These are phyloP conservation scores for Akanthomyces dipterigenus DNA, from an alignment of 2,329 filamentous ascomycete genomes.

Conservation along the genomic window DNA sequence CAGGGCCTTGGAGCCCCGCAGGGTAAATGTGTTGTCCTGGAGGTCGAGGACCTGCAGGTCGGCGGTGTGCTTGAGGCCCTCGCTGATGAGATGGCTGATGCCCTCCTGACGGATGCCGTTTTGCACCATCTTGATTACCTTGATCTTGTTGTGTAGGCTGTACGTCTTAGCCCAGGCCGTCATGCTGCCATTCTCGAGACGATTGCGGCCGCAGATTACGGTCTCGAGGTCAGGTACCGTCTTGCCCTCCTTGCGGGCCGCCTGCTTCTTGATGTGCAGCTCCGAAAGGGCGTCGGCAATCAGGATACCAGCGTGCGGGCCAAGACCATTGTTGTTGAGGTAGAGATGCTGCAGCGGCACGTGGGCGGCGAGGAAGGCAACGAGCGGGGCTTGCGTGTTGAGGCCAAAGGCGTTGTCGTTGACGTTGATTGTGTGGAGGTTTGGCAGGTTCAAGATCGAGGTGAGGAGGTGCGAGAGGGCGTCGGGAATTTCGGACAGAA, in stretches of 20 bases:
- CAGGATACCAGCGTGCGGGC: constrained; percentile 80
- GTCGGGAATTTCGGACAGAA: constrained; percentile 88
- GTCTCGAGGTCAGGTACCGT: constrained; percentile 82
- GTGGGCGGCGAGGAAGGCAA: constrained; percentile 84
- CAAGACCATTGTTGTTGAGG: constrained; percentile 97
- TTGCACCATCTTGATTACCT: constrained; percentile 92
- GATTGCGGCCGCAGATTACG: constrained; percentile 93
- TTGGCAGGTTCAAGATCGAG: constrained; percentile 76
- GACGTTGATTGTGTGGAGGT: constrained; percentile 86
- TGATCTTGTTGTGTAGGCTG: constrained; percentile 73
- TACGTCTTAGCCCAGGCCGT: constrained; percentile 86
- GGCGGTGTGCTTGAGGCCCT: constrained; percentile 67
- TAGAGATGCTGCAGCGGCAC: constrained; percentile 88
- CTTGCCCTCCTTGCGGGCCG: constrained; percentile 63
- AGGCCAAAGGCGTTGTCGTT: constrained; percentile 98
- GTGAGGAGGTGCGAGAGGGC: constrained; percentile 81
- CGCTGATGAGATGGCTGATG: constrained; percentile 70
- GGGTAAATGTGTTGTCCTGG: constrained; percentile 96
- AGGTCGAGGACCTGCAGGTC: constrained; percentile 74
- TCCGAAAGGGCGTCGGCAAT: constrained; percentile 81
- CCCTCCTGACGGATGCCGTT: constrained; percentile 96
- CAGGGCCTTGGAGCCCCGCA: constrained; percentile 70
- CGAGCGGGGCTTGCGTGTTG: constrained; percentile 87
- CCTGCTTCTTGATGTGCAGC: constrained; percentile 77
- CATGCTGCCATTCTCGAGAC: constrained; percentile 95